Conservation (phyloP, 805 yeast genomes). For the Lipomyces kockii region DNA sequence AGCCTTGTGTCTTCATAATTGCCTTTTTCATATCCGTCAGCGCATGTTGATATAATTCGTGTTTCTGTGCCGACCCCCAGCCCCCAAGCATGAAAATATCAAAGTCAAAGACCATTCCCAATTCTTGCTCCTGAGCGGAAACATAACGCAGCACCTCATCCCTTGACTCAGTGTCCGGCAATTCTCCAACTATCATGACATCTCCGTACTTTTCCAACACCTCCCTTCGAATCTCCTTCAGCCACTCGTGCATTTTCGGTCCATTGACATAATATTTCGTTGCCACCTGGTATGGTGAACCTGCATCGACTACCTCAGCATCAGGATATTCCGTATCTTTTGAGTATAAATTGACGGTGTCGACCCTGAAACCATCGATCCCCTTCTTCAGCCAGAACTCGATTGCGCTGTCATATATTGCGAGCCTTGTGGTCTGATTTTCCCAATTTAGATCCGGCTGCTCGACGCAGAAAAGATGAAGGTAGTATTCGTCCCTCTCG, state of each 20-base stretch:
- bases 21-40: conserved; percentile 17
- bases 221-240: conserved; percentile 42
- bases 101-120: conserved; percentile 49
- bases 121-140: conserved; percentile 41
- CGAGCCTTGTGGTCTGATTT: conserved; percentile 47
- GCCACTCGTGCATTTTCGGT: conserved; percentile 63
- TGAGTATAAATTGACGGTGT: conserved; percentile 58
- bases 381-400: conserved; percentile 62
- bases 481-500: conserved; percentile 60
- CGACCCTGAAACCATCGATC: conserved; percentile 64
- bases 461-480: conserved; percentile 52
- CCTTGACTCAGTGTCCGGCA: conserved; percentile 48
- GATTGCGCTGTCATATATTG: conserved; percentile 49
- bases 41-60: conserved; percentile 1
- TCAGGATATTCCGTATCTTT: conserved; percentile 54
- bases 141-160: conserved; percentile 41
- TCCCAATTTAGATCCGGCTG: conserved; percentile 72
- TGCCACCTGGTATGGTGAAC: conserved; percentile 50
- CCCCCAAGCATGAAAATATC: conserved; percentile 41
- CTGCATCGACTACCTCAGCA: conserved; percentile 54
- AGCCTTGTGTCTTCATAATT: conserved; percentile 32
- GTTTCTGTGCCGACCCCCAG: neutral
- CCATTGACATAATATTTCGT: conserved; percentile 49
- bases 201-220: conserved; percentile 52
- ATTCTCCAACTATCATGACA: conserved; percentile 63